phyloP scores from a whole-genome alignment of 2,329 filamentous ascomycete genomes.

The Atkinsonella hypoxylon region DNA sequence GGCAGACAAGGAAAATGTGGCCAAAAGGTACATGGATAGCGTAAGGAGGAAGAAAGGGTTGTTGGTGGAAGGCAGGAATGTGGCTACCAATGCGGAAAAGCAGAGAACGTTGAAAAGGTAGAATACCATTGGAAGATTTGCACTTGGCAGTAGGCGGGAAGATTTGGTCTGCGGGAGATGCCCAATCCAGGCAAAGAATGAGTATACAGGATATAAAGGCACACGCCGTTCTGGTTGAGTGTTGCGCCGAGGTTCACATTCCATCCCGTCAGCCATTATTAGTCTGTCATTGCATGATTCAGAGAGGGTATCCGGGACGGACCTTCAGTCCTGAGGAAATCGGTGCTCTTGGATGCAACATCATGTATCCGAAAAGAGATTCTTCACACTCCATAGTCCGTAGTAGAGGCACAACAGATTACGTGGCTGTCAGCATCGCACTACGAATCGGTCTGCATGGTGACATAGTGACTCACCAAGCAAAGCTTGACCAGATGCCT shows the following conservation, averaged over 20 bases:
- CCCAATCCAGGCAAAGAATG: not conserved
- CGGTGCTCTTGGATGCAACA: not conserved
- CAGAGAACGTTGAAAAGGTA: conserved; percentile 58
- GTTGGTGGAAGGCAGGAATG: conserved; percentile 63
- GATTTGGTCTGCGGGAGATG: not conserved
- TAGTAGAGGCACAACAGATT: no score
- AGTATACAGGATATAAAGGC: not conserved
- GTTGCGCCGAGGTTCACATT: not conserved
- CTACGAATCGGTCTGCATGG: no score
- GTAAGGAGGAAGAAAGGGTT: conserved; percentile 82
- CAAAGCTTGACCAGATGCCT: no score
- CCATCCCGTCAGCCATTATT: not conserved
- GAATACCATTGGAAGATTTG: not conserved
- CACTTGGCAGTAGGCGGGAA: not conserved
- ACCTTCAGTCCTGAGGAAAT: not conserved
- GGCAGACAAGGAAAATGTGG: conserved; percentile 89
- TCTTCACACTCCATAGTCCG: not conserved
- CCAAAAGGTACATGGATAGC: conserved; percentile 88
- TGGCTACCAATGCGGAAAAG: conserved; percentile 86
- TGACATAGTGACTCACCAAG: no score
- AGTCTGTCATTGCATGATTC: not conserved
- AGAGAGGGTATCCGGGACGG: not conserved
- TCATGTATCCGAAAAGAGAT: not conserved
- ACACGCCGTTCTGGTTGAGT: not conserved
- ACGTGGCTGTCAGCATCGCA: no score